Base-by-base conservation (phyloP, 2,329 filamentous ascomycete species). In the Neofusicoccum cordaticola region DNA sequence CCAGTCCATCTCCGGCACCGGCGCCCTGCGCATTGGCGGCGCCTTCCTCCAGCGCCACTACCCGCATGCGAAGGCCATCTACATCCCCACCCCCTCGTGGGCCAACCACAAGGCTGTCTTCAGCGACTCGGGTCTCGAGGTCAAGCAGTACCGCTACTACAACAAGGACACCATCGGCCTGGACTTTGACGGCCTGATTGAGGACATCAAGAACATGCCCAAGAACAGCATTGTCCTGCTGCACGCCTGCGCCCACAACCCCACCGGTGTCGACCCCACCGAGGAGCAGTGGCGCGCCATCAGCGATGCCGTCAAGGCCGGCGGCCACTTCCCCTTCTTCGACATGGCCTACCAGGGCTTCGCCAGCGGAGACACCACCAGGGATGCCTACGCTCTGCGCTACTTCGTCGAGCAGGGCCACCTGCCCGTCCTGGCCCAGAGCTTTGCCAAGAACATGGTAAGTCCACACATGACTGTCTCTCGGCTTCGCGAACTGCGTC, bases 331-430 rank as follows among this genome's bases (percentile, higher is more conserved):
- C 79, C 89, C 92, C 73, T 97, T 99, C 87, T 99, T 98, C 83
- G 94, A 98, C 81, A 97, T 97, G 93, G 94, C 94, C 69, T 99
- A 99, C 86, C 94, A 99, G 83, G 94, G 94, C 73, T 98, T 99
- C 76, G 94, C 94, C 72, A 95, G 90, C 69, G 94, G 94, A 71
- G 87, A 96, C 81, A 95, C 91, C 69, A 87, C 96, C 84, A 89
- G 89, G 80, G 94, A 99, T 78, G 95, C 95, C 69, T 98, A 94
- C 77, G 92, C 95, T 67, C 86, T 98, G 70, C 89, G 95, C 71
- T 85, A 97, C 85, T 99, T 99, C 79, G 88, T 97, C 78, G 86
- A 92, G 82, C 84, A 97, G 82, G 94, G 94, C 73, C 93, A 97
- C 84, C 87, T 92, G 76, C 88, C 95, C 76, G 89, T 88, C 75